Evolutionary conservation across 345 rosid species (phyloP), one percentile per base, ranked within the genome.

Genomic region (Draba incana): DNA sequence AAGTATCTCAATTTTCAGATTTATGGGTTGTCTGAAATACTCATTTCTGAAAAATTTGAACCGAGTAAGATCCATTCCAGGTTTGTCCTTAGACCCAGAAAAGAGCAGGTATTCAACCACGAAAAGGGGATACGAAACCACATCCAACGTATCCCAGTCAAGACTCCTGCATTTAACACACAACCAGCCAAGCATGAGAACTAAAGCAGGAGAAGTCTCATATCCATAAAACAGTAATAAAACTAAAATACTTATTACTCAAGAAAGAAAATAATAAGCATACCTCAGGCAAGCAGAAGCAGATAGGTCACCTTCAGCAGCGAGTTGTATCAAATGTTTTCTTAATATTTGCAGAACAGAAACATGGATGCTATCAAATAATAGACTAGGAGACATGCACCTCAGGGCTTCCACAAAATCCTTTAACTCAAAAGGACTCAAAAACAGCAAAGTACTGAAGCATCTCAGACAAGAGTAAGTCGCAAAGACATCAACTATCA

Each of bases 271-370:
- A 45, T 28, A 37, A 58, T 30, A 68, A 16, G 44, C 48, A 57
- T 91, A 94, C 99, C 99, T 89, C 78, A 94, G 78, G 83, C 99
- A 94, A 80, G 82, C 69, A 62, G 87, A 78, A 55, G 99, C 99
- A 54, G 92, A 85, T 67, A 74, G 66, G 53, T 81, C 86, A 81
- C 96, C 97, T 83, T 94, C 97, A 76, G 47, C 73, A 35, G 88
- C 79, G 52, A 87, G 88, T 70, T 81, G 76, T 62, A 87, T 92
- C 85, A 94, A 79, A 80, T 87, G 87, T 76, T 77, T 87, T 79
- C 85, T 84, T 69, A 94, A 74, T 41, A 79, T 81, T 81, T 81
- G 88, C 79, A 94, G 79, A 75, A 94, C 81, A 67, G 97, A 78
- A 66, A 89, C 86, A 74, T 94, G 96, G 71, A 89, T 84, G 82